Evolutionary conservation across 139 green algal genomes (phyloP), one percentile per base, ranked within the genome.

Genomic region (Trebouxia sp.): DNA sequence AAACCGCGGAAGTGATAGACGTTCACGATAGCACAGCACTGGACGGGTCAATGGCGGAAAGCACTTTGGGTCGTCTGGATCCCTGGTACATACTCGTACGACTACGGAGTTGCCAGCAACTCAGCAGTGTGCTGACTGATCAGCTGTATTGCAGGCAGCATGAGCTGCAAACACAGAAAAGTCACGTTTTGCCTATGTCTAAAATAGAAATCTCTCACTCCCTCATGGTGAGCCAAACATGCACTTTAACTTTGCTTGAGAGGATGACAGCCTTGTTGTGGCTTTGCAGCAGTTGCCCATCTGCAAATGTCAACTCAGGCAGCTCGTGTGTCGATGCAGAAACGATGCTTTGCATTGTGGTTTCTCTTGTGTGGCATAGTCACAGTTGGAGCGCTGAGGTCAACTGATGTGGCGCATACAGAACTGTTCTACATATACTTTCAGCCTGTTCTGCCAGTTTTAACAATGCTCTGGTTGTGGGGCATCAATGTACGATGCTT

Each of bases 381-480:
- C 39, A 84, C 70, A 1, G 15, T 84, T 32, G 41, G 24, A n/a
- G 20, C 17, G 0, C 75, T 85, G 37, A 32, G 47, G 14, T 28
- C 30, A 0, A 38, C 62, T 4, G 65, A 74, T 22, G 32, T 35
- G 10, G 75, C 74, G 6, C 48, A 82, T 12, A 26, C 39, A 7
- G 75, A 86, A 10, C 80, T 94, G 26, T 85, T 91, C 43, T 55
- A 81, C 51, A 75, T 94, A 39, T 94, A 92, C 81, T 94, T 90
- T 69, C 88, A 94, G 82, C 92, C 93, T 7, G 84, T 96, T 51
- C 12, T 95, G 22, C 89, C 91, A 3, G 55, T 92, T 32, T 70
- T 93, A 17, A 74, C 87, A 28, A 94, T 96, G 88, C 79, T 96
- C 28, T 96, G 93, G 92, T 76, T 94, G 12, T 97, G 93, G 93